Base-by-base conservation (phyloP, 1,139 yeast species). In the Saccharomyces pastorianus region DNA sequence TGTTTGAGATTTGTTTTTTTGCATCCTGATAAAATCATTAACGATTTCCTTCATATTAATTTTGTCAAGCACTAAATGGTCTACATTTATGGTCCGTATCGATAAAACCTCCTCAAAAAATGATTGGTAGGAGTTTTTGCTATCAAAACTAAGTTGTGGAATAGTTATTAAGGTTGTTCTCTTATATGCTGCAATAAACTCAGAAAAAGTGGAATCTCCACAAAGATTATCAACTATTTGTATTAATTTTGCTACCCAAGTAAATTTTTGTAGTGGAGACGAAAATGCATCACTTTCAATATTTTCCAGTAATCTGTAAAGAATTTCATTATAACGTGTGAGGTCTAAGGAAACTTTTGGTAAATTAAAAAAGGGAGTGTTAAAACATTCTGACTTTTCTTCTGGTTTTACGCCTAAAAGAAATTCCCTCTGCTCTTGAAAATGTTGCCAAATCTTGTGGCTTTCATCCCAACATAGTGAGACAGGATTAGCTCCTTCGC, bases 261-360 rank as follows among this genome's bases (percentile, higher is more conserved):
- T 29, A 14, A 49, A 14, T n/a, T 25, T 14, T 31, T 31, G 17
- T 48, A 29, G 6, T 14, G 42, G 25, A 1, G 42, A 38, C 5
- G 14, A 6, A n/a, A n/a, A 25, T 11, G 14, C 11, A 2, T 32
- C 27, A 32, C 26, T 20, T 28, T 52, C 57, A 13, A 51, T 14
- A 11, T 47, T 42, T n/a, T 52, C 54, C 23, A 52, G 6, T 8
- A 50, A 13, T 46, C 46, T 46, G 27, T 28, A 54, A 8, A 52
- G 41, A 17, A 50, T 38, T 8, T 49, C 47, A 25, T 48, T 48
- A 13, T 38, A 38, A 4, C 44, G 23, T 17, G 44, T 38, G 20
- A 20, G n/a, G 7, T 38, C 20, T 11, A 38, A 38, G 44, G 44
- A n/a, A 5, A 38, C 44, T 38, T 38, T 38, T 17, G 44, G 44